A percentile compares a stretch with the other conserved stretches of the same genome.
phyloP scores from a whole-genome alignment of 1,284 basidiomycete genomes.

The Neonothopanus nambi region DNA sequence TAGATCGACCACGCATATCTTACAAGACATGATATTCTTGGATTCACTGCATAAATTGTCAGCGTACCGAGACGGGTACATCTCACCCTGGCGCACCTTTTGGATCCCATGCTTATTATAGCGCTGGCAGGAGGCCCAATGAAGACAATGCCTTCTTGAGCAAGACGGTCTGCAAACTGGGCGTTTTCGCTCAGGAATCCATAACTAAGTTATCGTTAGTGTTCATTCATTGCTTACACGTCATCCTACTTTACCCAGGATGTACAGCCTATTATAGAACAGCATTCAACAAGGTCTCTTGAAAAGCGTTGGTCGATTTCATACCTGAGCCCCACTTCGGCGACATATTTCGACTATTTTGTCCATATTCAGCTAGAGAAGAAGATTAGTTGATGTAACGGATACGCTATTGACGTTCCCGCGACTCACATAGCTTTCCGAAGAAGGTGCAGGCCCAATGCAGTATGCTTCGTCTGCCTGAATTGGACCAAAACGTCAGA shows the following conservation, averaged over 20 bases:
- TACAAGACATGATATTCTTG: conserved; percentile 89
- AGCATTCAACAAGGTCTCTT: conserved; percentile 56
- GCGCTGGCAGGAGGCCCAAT: conserved; percentile 94
- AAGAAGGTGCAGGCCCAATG: conserved; percentile 86
- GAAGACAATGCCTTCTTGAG: conserved; percentile 89
- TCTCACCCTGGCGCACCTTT: conserved; percentile 55
- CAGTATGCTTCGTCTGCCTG: conserved; percentile 96
- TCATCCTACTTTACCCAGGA: conserved; percentile 14
- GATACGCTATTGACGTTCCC: neutral
- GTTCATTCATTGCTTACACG: neutral
- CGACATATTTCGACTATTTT: conserved; percentile 85
- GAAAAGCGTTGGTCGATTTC: conserved; percentile 19
- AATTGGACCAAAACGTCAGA: conserved; percentile 4
- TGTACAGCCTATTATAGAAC: conserved; percentile 16
- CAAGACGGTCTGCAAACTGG: conserved; percentile 82
- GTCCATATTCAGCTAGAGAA: conserved; percentile 78
- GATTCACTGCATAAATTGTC: conserved; percentile 57
- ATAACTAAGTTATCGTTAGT: conserved; percentile 54
- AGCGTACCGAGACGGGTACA: conserved; percentile 7
- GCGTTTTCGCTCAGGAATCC: conserved; percentile 96
- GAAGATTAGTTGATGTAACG: conserved; percentile 10
- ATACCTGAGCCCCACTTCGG: conserved; percentile 82
- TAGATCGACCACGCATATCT: conserved; percentile 20
- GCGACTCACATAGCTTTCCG: conserved; percentile 81
- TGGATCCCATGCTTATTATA: conserved; percentile 92